These are phyloP conservation scores for Tricholoma saponaceum DNA, from an alignment of 768 basidiomycete genomes.

Conservation along the genomic window DNA sequence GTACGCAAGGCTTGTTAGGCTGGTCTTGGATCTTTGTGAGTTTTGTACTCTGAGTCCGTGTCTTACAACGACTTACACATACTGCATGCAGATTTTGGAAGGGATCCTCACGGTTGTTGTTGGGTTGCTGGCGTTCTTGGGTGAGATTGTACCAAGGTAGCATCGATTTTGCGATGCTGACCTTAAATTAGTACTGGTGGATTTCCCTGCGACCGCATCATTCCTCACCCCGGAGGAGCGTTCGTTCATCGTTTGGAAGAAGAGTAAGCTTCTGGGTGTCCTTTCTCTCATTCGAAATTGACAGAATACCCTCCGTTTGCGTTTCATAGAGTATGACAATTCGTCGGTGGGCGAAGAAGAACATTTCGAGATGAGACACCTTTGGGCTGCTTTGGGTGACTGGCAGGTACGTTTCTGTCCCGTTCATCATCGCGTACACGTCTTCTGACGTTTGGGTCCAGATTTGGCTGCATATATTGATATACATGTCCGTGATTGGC, in stretches of 20 bases:
- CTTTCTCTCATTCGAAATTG: background rate
- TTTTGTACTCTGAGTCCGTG: background rate
- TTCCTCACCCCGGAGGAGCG: slow-evolving; percentile 63
- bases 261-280: slow-evolving; percentile 36
- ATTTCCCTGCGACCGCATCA: slow-evolving; percentile 54
- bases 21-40: slow-evolving; percentile 72
- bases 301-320: background rate
- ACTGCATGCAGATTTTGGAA: slow-evolving; percentile 51
- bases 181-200: slow-evolving; percentile 45
- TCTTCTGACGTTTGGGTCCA: background rate
- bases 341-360: slow-evolving; percentile 61
- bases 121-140: slow-evolving; percentile 47
- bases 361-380: slow-evolving; percentile 47
- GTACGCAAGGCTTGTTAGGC: slow-evolving; percentile 39
- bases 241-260: slow-evolving; percentile 47
- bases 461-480: slow-evolving; percentile 50
- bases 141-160: slow-evolving; percentile 22
- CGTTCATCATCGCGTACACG: background rate
- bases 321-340: slow-evolving; percentile 44
- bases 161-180: background rate
- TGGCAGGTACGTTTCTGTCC: slow-evolving; percentile 43
- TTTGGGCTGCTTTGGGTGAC: slow-evolving; percentile 50
- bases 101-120: slow-evolving; percentile 58
- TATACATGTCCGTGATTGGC: slow-evolving; percentile 54
- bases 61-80: background rate